These are phyloP conservation scores for Suhomyces yuchorum DNA, from an alignment of 1,139 yeast species.

Conservation along the genomic window DNA sequence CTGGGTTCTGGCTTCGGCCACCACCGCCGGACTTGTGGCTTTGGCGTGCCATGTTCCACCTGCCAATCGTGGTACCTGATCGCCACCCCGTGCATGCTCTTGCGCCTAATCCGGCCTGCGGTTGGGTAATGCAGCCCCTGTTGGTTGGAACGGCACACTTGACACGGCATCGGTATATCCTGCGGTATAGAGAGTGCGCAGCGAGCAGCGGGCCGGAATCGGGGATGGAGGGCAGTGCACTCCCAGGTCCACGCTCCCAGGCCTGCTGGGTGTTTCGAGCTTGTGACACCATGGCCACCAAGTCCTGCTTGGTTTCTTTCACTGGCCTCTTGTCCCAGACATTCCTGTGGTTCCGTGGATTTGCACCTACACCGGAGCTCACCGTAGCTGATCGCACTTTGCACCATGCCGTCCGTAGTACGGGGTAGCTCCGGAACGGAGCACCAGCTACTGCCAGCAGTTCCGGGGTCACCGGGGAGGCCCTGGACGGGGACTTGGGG, in stretches of 20 bases:
- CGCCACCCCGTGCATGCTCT: neutral
- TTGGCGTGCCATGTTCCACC: too few relatives aligned
- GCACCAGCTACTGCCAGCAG: neutral
- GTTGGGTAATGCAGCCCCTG: neutral
- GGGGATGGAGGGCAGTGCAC: neutral
- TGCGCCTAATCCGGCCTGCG: neutral
- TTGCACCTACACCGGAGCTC: too few relatives aligned
- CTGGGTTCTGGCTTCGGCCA: too few relatives aligned
- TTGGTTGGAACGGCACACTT: conserved; percentile 2
- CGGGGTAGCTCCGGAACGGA: neutral
- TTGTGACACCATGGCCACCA: too few relatives aligned
- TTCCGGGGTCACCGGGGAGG: neutral
- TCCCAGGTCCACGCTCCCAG: too few relatives aligned
- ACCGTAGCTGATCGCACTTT: neutral
- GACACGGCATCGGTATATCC: conserved; percentile 2
- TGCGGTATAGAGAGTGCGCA: neutral
- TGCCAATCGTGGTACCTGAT: neutral
- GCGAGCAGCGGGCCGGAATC: conserved; percentile 1
- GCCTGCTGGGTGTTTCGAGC: neutral
- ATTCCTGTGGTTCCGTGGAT: too few relatives aligned
- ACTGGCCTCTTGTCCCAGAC: too few relatives aligned
- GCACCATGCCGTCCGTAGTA: neutral
- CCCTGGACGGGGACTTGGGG: neutral
- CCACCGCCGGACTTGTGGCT: too few relatives aligned
- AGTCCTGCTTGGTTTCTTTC: too few relatives aligned